Evolutionary conservation across 805 yeast species (phyloP).

Genomic region (Diddensiella caesifluorescens): DNA sequence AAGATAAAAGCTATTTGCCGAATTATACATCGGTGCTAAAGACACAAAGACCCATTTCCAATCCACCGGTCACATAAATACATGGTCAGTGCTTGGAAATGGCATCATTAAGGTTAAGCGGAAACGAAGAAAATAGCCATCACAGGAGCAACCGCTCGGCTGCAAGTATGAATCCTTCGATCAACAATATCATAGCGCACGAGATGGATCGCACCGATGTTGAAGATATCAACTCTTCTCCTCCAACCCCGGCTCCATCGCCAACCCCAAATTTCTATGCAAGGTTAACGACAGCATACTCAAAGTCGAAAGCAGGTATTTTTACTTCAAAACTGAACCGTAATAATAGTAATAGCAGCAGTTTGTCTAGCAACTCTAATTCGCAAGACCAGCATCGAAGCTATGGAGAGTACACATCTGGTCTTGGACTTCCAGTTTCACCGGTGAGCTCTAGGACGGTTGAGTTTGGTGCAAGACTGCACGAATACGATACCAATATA

Average conservation of each 20-base stretch:
- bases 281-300: background rate
- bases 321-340: background rate
- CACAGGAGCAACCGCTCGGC: background rate
- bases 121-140: background rate
- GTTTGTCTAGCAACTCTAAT: background rate
- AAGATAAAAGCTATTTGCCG: too few species aligned
- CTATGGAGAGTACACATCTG: background rate
- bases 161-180: slow-evolving; percentile 2
- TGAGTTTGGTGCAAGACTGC: background rate
- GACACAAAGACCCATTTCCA: too few species aligned
- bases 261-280: slow-evolving; percentile 11
- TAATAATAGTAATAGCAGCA: background rate
- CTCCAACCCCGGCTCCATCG: slow-evolving; percentile 16
- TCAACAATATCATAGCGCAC: background rate
- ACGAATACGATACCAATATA: background rate
- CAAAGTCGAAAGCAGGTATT: background rate
- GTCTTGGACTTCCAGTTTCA: background rate
- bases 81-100: background rate
- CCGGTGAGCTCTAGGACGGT: slow-evolving; percentile 1
- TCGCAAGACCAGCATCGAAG: background rate
- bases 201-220: background rate
- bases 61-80: too few species aligned
- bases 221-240: slow-evolving; percentile 1
- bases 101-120: background rate
- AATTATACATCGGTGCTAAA: too few species aligned